Percentiles rank a stretch among this genome's conserved stretches.
Conservation (phyloP, 208 protist species). For the Histomonas meleagridis region DNA sequence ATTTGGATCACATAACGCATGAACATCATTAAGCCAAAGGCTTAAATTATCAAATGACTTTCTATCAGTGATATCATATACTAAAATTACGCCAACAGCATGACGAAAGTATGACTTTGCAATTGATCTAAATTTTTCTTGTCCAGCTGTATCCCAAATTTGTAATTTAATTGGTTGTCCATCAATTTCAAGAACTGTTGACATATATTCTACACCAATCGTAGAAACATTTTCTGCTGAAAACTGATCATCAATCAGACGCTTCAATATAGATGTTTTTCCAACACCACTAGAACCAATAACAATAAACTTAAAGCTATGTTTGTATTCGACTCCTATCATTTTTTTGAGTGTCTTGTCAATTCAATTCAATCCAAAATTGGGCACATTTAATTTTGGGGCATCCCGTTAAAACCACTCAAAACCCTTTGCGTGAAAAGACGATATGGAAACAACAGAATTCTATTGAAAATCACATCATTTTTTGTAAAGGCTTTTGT, state of each 20-base stretch:
- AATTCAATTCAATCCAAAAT: too few species aligned
- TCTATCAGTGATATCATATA: constrained; percentile 16
- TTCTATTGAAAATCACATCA: too few species aligned
- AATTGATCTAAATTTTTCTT: constrained; percentile 4
- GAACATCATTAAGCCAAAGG: constrained; percentile 33
- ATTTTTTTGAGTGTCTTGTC: too few species aligned
- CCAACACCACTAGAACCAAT: not conserved
- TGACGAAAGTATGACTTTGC: not conserved
- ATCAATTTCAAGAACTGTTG: not conserved
- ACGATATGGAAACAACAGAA: too few species aligned
- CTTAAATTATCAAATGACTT: constrained; percentile 4
- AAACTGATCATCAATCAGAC: not conserved
- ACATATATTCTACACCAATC: not conserved
- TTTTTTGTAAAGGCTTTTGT: too few species aligned
- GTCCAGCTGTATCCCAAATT: constrained; percentile 34
- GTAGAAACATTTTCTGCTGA: not conserved
- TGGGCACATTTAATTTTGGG: too few species aligned
- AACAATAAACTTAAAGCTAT: constrained; percentile 35
- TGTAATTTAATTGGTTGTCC: not conserved
- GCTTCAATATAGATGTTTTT: not conserved
- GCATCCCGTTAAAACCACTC: too few species aligned
- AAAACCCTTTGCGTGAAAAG: too few species aligned
- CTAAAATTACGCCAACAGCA: not conserved
- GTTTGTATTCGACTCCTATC: constrained; percentile 37
- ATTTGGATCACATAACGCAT: not conserved